phyloP scores from a whole-genome alignment of 805 yeast genomes.

The Lipomyces sp. region DNA sequence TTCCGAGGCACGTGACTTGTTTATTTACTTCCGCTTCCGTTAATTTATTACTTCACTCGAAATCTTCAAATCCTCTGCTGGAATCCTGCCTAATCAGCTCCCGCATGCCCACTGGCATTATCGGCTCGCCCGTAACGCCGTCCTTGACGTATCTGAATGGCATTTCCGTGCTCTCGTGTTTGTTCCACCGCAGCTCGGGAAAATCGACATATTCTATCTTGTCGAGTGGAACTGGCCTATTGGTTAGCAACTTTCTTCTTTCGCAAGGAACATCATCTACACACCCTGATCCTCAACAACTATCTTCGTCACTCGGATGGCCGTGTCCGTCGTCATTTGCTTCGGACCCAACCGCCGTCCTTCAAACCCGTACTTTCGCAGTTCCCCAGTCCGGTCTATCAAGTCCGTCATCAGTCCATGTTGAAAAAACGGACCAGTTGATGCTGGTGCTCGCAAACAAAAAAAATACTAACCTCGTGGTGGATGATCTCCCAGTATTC shows the following conservation, averaged over 20 bases:
- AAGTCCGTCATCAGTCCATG: conserved; percentile 52
- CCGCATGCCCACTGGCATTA: conserved; percentile 90
- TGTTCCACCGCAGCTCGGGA: conserved; percentile 88
- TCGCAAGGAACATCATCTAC: conserved; percentile 13
- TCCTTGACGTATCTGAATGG: conserved; percentile 90
- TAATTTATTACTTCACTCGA: conserved; percentile 28
- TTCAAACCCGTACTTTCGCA: conserved; percentile 81
- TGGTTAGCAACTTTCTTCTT: background rate
- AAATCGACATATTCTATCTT: conserved; percentile 85
- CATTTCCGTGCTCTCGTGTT: conserved; percentile 94
- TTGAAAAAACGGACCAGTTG: conserved; percentile 39
- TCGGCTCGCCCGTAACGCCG: conserved; percentile 62
- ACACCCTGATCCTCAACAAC: conserved; percentile 62
- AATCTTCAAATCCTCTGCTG: conserved; percentile 61
- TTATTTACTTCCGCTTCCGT: too few species aligned
- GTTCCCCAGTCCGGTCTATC: conserved; percentile 84
- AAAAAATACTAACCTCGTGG: conserved; percentile 42
- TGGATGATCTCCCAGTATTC: conserved; percentile 68
- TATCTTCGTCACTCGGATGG: conserved; percentile 85
- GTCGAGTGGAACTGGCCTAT: conserved; percentile 53
- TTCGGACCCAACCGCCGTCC: conserved; percentile 85
- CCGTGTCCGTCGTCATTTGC: conserved; percentile 98
- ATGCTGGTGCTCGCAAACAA: background rate
- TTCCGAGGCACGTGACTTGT: too few species aligned
- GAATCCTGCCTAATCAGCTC: conserved; percentile 83